These are phyloP conservation scores for Talaromyces sp. DNA, from an alignment of 2,329 filamentous ascomycete species.

Conservation along the genomic window DNA sequence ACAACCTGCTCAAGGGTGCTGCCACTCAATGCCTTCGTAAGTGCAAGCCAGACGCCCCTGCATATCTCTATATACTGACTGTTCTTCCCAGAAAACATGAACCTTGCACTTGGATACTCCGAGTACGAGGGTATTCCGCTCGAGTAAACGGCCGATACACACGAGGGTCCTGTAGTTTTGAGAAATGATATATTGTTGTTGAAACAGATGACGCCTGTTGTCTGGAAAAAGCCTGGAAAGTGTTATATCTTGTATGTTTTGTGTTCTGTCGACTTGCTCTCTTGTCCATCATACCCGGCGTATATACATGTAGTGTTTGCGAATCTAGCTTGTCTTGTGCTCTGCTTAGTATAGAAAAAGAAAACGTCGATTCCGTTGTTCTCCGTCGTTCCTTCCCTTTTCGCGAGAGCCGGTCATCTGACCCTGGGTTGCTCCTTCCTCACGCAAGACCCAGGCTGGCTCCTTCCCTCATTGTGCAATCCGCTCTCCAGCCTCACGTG, in stretches of 20 bases:
- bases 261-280: slow-evolving; percentile 3
- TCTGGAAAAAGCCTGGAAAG: slow-evolving; percentile 1
- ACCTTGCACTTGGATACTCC: slow-evolving; percentile 78
- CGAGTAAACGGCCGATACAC: slow-evolving; percentile 28
- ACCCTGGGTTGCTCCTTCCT: not conserved
- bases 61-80: slow-evolving; percentile 9
- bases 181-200: not conserved
- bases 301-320: slow-evolving; percentile 9
- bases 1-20: slow-evolving; percentile 89
- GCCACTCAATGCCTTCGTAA: slow-evolving; percentile 86
- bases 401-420: not conserved
- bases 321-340: slow-evolving; percentile 5
- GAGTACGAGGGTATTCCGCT: slow-evolving; percentile 83
- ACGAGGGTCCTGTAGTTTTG: not conserved
- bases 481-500: not conserved
- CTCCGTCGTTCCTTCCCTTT: not conserved
- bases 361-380: not conserved
- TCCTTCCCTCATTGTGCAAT: not conserved
- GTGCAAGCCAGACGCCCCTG: slow-evolving; percentile 31
- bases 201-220: slow-evolving; percentile 2
- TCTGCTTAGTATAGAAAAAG: not conserved
- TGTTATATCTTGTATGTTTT: not conserved
- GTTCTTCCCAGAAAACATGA: slow-evolving; percentile 70
- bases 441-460: not conserved
- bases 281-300: slow-evolving; percentile 12